A percentile compares a stretch with the other conserved stretches of the same genome.
Evolutionary conservation across 2,329 filamentous ascomycete genomes (phyloP).

Genomic region (Ascochyta fabae): DNA sequence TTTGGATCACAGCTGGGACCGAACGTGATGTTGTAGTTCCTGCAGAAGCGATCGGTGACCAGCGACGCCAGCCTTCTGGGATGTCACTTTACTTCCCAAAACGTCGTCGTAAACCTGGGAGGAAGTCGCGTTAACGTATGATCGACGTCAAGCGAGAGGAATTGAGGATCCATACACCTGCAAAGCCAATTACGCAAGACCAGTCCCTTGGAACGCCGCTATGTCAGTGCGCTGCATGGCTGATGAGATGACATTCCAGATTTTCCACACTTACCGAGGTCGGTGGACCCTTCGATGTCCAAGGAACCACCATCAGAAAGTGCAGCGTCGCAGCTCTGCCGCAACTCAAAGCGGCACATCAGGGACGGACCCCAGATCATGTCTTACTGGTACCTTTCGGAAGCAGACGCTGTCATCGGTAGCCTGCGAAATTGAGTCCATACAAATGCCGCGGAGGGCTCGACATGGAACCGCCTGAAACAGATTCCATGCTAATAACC

Average conservation of each 20-base stretch:
- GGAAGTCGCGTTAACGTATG: background rate
- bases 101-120: background rate
- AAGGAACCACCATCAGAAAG: background rate
- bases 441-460: background rate
- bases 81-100: slow-evolving; percentile 9
- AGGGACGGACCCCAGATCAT: background rate
- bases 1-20: background rate
- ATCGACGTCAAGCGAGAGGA: slow-evolving; percentile 13
- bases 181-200: slow-evolving; percentile 9
- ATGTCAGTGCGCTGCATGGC: slow-evolving; percentile 11
- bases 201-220: background rate
- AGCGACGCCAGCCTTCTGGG: background rate
- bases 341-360: background rate
- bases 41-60: background rate
- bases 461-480: slow-evolving; percentile 5
- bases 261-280: slow-evolving; percentile 9
- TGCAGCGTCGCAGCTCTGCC: background rate
- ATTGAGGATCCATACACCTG: background rate
- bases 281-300: background rate
- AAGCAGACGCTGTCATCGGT: slow-evolving; percentile 3
- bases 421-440: background rate
- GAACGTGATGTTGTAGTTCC: background rate
- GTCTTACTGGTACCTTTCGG: slow-evolving; percentile 3
- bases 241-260: slow-evolving; percentile 4
- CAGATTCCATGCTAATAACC: slow-evolving; percentile 3